Base-by-base conservation (phyloP, 495 filamentous ascomycete species). In the Talaromyces thailandensis region DNA sequence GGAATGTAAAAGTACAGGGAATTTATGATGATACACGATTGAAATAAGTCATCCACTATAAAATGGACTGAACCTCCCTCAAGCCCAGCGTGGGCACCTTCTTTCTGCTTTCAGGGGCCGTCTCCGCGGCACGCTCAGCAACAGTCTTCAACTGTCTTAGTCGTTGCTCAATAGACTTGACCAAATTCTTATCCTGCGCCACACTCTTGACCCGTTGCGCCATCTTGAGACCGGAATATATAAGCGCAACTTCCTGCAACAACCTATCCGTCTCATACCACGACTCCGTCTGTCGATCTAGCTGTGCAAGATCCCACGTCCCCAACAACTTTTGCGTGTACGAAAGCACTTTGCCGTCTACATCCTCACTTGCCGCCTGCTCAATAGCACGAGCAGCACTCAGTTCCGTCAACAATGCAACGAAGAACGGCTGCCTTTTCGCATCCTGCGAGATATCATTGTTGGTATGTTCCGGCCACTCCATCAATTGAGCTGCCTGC, bases 401-500 rank as follows among this genome's bases (percentile, higher is more conserved):
- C 16, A 84, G 68, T 53, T 83, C 74, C 35, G 83, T 64, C 26
- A 81, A 61, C 3, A 76, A 67, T 24, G 73, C 80, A 48, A 80
- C 71, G 6, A 81, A 70, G 16, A 71, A 73, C 2, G 80, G 75
- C 45, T 70, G 67, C 43, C 61, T 48, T 65, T 75, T 71, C 9
- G 77, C 73, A 61, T 79, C 74, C 5, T 26, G 12, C 23, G 56
- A 24, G 6, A 60, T 21, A 7, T 67, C 55, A 11, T 63, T 53
- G 16, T 65, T 63, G n/a, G 65, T 62, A 64, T 85, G 82, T 7
- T 66, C 68, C 24, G 76, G 62, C 0, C 76, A 65, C 63, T 88
- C 79, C 67, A 88, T 75, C 50, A 85, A 45, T 11, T 75, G 73
- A 25, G 82, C 64, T 8, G 85, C 69, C 64, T 79, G 70, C 65